Evolutionary conservation across 192 early-diverging fungal genomes (phyloP).

Genomic region (Umbelopsis vinacea): DNA sequence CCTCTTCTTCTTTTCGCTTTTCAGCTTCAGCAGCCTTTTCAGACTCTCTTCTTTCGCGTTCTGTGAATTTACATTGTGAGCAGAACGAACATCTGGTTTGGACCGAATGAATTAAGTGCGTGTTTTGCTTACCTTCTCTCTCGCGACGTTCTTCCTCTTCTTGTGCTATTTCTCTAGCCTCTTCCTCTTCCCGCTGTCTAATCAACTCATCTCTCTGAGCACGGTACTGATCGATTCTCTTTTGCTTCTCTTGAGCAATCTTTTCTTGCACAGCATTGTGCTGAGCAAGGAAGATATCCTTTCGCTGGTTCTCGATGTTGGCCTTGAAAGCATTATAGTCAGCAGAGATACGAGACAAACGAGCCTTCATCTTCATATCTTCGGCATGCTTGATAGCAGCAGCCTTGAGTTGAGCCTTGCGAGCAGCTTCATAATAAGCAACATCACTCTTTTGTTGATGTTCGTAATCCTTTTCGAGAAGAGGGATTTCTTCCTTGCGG

Average conservation of each 20-base stretch:
- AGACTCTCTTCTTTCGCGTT: conserved; percentile 51
- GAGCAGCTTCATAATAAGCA: conserved; percentile 76
- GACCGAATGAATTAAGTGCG: neutral
- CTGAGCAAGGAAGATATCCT: conserved; percentile 59
- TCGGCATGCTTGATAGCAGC: conserved; percentile 69
- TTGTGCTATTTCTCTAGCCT: conserved; percentile 35
- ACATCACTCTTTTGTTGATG: conserved; percentile 84
- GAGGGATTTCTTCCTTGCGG: conserved; percentile 88
- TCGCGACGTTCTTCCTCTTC: conserved; percentile 48
- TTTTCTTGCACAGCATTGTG: conserved; percentile 59
- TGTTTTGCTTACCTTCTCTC: conserved; percentile 22
- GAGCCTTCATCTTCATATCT: conserved; percentile 76
- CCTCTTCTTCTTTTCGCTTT: conserved; percentile 46
- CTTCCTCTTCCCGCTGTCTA: conserved; percentile 43
- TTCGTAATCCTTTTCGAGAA: conserved; percentile 90
- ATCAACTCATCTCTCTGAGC: conserved; percentile 58
- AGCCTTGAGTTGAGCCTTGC: conserved; percentile 69
- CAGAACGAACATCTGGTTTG: neutral
- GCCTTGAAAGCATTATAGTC: conserved; percentile 73
- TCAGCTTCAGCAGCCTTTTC: conserved; percentile 50
- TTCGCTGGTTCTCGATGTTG: conserved; percentile 64
- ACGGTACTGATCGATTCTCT: conserved; percentile 65
- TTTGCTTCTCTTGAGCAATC: conserved; percentile 75
- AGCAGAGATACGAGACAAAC: conserved; percentile 78
- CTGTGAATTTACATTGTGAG: neutral